Base-by-base conservation (phyloP, 257 asterid species). In the Fraxinus americana region DNA sequence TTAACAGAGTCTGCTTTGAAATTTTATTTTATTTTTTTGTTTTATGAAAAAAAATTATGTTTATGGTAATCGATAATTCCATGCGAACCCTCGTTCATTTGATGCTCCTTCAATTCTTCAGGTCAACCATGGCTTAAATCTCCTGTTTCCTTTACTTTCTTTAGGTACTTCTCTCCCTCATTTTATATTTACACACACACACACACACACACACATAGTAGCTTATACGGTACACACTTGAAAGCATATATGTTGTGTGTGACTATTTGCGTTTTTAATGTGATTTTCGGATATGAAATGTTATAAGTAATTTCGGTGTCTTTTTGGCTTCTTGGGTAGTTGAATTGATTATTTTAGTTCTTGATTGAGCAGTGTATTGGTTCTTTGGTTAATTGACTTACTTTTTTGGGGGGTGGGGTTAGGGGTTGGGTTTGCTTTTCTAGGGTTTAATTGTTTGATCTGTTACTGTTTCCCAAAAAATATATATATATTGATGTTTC, bases 121-220 rank as follows among this genome's bases (percentile, higher is more conserved):
- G 61, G 78, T 86, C 87, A 78, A 78, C 74, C 86, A 80, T 84
- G 88, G 82, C 82, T 86, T 83, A 65, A 88, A 66, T 80, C 83
- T 54, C 65, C 69, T 52, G 68, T 54, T 57, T 11, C 59, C 75
- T 50, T 32, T 67, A 71, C 36, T 74, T n/a, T 74, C 36, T 65
- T 32, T 57, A 4, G 39, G 59, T 59, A 50, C 59, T 0, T 54
- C 41, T 75, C 50, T 70, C 3, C 30, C 25, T 67, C 43, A 43
- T 72, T 34, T 41, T 4, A 27, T 39, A 50, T 54, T 7, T 7
- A 0, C 6, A 4, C 1, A 12, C 6, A 36, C 34, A 32, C 34
- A 41, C 45, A 9, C 48, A 7, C 0, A n/a, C n/a, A n/a, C n/a
- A 23, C 0, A 19, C 19, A 2, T 19, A 54, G 65, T 54, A n/a